Evolutionary conservation across 495 filamentous ascomycete species (phyloP), one percentile per base, ranked within the genome.

Genomic region (Lepraria neglecta): DNA sequence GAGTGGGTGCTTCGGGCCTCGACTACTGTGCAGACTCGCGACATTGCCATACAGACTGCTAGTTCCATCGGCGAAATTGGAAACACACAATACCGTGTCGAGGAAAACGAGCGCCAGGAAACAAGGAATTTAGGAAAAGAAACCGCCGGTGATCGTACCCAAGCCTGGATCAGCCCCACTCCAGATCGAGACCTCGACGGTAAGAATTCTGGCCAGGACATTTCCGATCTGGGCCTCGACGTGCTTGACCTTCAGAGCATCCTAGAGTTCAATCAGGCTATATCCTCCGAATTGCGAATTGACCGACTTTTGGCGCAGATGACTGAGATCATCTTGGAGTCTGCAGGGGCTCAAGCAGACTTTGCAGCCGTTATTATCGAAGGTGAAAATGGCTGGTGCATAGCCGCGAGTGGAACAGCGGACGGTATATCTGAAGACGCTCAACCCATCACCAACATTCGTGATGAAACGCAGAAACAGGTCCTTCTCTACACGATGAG

Each of bases 161-260:
- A 81, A 38, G 83, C 79, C 28, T 89, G 87, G 87, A 73, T 79
- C 19, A 68, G 48, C 17, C 77, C 77, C 15, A 33, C 27, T 9
- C 30, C 51, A 6, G 54, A n/a, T 24, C 56, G 14, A 43, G 55
- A 43, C 12, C 10, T 56, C 44, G 27, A 48, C 31, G 44, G 12
- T 28, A 61, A 60, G 0, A 48, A 12, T 6, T 42, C 52, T 2
- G 48, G 24, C 30, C 59, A 48, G n/a, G 63, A 65, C 38, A 50
- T 64, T 15, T 61, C 64, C 14, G 60, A 65, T 21, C 61, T 64
- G 35, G 66, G 60, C 44, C 60, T 65, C 61, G 91, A 96, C 71
- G 91, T 95, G 73, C 89, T 95, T 57, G 91, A 95, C 70, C 71
- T 95, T 57, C 85, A 89, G 50, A 90, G 87, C 45, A 95, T 96